Evolutionary conservation across 2,329 filamentous ascomycete species (phyloP), one percentile per base, ranked within the genome.

Genomic region (Exserohilum turcica): DNA sequence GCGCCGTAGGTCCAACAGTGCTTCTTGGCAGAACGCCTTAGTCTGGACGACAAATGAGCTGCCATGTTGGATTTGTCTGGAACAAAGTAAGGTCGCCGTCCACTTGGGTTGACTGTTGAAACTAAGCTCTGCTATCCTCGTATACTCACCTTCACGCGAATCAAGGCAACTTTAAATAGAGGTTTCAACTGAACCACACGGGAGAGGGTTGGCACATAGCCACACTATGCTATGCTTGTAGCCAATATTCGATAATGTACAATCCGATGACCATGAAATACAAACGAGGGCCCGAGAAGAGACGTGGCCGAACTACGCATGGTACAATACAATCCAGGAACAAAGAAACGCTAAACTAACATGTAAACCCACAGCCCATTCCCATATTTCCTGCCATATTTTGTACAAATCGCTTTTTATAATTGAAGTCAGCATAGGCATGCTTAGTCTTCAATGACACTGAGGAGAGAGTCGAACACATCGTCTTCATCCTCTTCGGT

Each of bases 391-490:
- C 31, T 13, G 16, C 32, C 18, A 15, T 13, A 28, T 33, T 6
- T 31, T n/a, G 10, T 21, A 27, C 8, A 24, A 24, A 40, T 40
- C 27, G n/a, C 12, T 29, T 16, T 28, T 42, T 10, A 24, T 31
- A 13, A 13, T 7, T 18, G 7, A 6, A 32, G 10, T 15, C 16
- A 24, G 8, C 19, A 19, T 3, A 19, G 9, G 7, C 7, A 24
- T 24, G 15, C 48, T 42, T 28, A 67, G 18, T 54, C 52, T 36
- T 67, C 52, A 16, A 67, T 50, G 16, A 66, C 56, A 47, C 54
- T 63, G 5, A 67, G 43, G 18, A 67, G 45, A 6, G 60, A 61
- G 38, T 67, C 61, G 33, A 67, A 63, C 1, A 67, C 59, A 39
- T 65, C 61, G 5, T 59, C 56, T 6, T 60, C 60, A 9, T 62